These are phyloP conservation scores for Talaromyces sp. DNA, from an alignment of 2,329 filamentous ascomycete species.

Conservation along the genomic window DNA sequence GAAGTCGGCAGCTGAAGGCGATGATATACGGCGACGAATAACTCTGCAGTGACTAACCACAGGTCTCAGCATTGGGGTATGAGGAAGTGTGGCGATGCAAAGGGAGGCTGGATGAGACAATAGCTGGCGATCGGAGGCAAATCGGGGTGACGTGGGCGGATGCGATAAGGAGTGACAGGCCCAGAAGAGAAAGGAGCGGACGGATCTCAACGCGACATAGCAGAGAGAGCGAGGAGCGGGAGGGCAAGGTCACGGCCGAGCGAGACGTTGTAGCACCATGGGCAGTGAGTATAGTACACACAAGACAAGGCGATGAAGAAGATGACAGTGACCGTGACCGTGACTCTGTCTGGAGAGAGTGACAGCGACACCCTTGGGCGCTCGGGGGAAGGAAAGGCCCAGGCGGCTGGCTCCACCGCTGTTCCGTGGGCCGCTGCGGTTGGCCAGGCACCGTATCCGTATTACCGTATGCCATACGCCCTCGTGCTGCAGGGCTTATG, in stretches of 20 bases:
- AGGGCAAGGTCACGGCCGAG: neutral
- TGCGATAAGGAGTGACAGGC: slow-evolving; percentile 8
- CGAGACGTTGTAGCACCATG: neutral
- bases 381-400: neutral
- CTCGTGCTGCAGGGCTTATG: neutral
- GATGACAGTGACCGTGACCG: neutral
- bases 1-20: neutral
- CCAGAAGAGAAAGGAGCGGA: neutral
- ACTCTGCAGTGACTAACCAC: neutral
- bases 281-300: neutral
- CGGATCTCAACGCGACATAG: neutral
- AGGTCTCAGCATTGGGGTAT: neutral
- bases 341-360: neutral
- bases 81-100: neutral
- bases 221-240: neutral
- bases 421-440: no score
- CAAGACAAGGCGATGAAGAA: neutral
- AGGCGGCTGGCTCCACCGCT: neutral
- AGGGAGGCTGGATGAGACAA: slow-evolving; percentile 3
- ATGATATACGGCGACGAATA: slow-evolving; percentile 1
- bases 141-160: slow-evolving; percentile 5
- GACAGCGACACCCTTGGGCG: neutral
- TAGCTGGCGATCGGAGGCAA: neutral
- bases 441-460: neutral
- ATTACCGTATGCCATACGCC: neutral